Conservation (phyloP, 805 yeast species). For the Wickerhamiella cacticola region DNA sequence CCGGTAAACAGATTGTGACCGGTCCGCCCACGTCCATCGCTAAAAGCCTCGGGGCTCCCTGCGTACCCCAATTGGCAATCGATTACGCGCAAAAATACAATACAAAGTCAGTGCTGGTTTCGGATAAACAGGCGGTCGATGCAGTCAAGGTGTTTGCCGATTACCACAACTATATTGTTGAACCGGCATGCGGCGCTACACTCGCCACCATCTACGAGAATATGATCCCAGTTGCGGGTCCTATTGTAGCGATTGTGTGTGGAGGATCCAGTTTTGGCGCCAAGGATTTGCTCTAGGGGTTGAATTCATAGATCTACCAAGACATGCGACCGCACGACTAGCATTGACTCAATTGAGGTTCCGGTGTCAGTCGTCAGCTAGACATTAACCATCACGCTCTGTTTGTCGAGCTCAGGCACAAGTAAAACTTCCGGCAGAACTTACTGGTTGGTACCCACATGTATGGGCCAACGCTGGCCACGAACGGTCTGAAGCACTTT, state of each 20-base stretch:
- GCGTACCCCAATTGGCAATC: slow-evolving; percentile 41
- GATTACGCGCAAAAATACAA: slow-evolving; percentile 34
- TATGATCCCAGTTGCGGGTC: slow-evolving; percentile 18
- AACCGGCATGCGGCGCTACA: slow-evolving; percentile 64
- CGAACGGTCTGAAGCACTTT: neutral
- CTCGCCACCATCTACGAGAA: slow-evolving; percentile 30
- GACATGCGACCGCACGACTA: too few species aligned
- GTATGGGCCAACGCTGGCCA: neutral
- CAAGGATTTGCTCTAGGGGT: neutral
- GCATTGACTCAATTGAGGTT: too few species aligned
- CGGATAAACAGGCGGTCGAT: slow-evolving; percentile 43
- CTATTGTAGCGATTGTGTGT: slow-evolving; percentile 46
- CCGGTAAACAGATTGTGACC: slow-evolving; percentile 36
- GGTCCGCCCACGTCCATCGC: slow-evolving; percentile 42
- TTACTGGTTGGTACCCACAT: neutral
- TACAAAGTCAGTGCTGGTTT: slow-evolving; percentile 35
- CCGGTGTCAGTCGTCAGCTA: too few species aligned
- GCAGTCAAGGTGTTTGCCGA: slow-evolving; percentile 39
- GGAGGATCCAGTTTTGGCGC: slow-evolving; percentile 28
- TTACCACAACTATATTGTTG: slow-evolving; percentile 40
- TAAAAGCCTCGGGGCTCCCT: slow-evolving; percentile 50
- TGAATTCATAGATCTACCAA: too few species aligned
- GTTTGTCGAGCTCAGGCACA: too few species aligned
- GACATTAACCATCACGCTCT: too few species aligned
- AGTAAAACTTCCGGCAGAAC: too few species aligned